Evolutionary conservation across 306 rosid genomes (phyloP), one percentile per base, ranked within the genome.

Genomic region (Pterocarpus santalinus): DNA sequence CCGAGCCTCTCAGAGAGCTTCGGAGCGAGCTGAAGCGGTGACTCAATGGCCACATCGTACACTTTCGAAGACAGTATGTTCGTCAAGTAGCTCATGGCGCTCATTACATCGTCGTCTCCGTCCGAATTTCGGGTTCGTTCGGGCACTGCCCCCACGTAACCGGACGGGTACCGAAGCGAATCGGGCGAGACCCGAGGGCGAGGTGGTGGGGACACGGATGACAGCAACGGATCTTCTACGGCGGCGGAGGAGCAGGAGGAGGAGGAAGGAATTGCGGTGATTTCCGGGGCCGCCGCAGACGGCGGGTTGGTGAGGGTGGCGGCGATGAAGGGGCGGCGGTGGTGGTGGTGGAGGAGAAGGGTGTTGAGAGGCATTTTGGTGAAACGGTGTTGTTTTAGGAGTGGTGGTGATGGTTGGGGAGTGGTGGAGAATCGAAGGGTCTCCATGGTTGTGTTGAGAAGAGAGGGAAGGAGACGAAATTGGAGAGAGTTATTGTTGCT

Each of bases 41-140:
- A 81, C 64, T 93, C 97, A 38, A 85, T 75, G 17, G 99, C 94
- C 5, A 96, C 93, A 17, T 93, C 98, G 22, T 96, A 96, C 7
- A 92, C 99, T 83, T 88, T 92, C 0, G 99, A 93, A 14, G 94
- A 70, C n/a, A 96, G 85, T 33, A 96, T 96, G 44, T 80, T 88
- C 0, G 94, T 96, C 90, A 95, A 83, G 73, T 94, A 93, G 17
- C 47, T 72, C 97, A 95, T 85, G 33, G 96, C 94, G 46, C 78
- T 73, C 4, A 76, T 62, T 5, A 44, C 28, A 61, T 52, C 71
- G 1, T 55, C 89, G 49, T 58, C 73, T 3, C 69, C 88, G 22
- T 78, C 81, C 2, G 69, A n/a, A 12, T 22, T 22, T 22, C 5
- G 67, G 0, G 88, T 14, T 7, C 90, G 88, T 49, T 83, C 79